Evolutionary conservation across 768 basidiomycete genomes (phyloP), one percentile per base, ranked within the genome.

Genomic region (Trametes meyenii): DNA sequence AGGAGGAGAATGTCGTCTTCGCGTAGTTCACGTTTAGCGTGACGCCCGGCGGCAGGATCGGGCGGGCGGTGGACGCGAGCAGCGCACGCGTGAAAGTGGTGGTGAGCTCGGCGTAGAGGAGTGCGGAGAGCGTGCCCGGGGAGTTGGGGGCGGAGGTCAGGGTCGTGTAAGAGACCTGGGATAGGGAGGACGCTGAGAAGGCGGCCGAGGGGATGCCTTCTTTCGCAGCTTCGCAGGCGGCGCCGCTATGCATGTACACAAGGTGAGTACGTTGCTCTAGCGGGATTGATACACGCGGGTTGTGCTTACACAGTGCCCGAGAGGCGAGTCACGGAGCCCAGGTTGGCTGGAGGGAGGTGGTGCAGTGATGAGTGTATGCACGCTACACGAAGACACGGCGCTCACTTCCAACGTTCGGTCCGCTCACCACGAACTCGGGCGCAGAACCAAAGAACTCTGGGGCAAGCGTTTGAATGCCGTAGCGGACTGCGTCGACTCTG

Each of bases 11-110:
- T 3, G 49, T 56, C 13, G 66, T 63, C 21, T 59, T 36, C 0
- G 80, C 77, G 66, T 77, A 83, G 72, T 84, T 85, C 66, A 85
- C 82, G 67, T 83, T 83, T 60, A 85, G 61, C 44, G 73, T 74
- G 56, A 77, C 71, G 23, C 75, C 76, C 0, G 70, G 21, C 0
- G 82, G 83, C 17, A 83, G 75, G 56, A 81, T 69, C 0, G 78
- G 76, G 1, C 64, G 39, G 23, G 29, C 35, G 33, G 55, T 8
- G 16, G 63, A 35, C 5, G 59, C 49, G 64, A 71, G 61, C 39
- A 71, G 61, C 29, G 64, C 53, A 19, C n/a, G 5, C 10, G 66
- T 57, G 63, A 70, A 64, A 17, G 49, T 62, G 8, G 63, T 55
- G 24, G 69, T 66, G 49, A 70, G 64, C 5, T 24, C 21, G 26